Base-by-base conservation (phyloP, 208 protist genomes). In the Dictyostelium gargantuum region DNA sequence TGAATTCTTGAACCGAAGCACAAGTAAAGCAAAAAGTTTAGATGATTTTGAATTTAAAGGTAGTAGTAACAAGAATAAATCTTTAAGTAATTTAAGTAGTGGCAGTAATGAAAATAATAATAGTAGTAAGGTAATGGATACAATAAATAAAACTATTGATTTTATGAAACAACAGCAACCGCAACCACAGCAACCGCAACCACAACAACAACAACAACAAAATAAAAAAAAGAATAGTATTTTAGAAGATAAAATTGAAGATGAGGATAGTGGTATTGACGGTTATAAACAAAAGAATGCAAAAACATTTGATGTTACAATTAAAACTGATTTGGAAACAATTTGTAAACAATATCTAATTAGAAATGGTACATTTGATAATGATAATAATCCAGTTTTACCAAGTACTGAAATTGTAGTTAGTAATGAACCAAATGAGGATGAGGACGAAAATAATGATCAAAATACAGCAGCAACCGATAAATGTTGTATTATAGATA, bases 261-360 rank as follows among this genome's bases (percentile, higher is more conserved):
- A 48, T 9, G 17, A 85, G 40, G 38, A 63, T n/a, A 35, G 4
- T 44, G 0, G 13, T 9, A 75, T 61, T n/a, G 63, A 58, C 66
- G 82, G 82, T 38, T 89, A 52, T 54, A 52, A 89, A 89, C 82
- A 89, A 68, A 89, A 89, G 38, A 79, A 79, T 89, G n/a, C 70
- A 56, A 89, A 89, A 54, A 89, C 82, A 35, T 66, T 79, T 79
- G 70, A 89, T 79, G 63, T 89, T 42, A 79, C 82, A 23, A 46
- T 81, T n/a, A 81, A 66, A 46, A 81, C 76, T 4, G 35, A 46
- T 48, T 19, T 81, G 32, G 54, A 81, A 19, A 6, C 15, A 8
- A 81, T 81, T 13, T 26, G 38, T 29, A 44, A 58, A 66, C 32
- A 40, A 29, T 86, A 63, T 76, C 21, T 76, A 35, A 86, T 52